Percentiles rank a stretch among this genome's conserved stretches.
Evolutionary conservation across 2,329 filamentous ascomycete species (phyloP).

Genomic region (Fusarium haematococcum): DNA sequence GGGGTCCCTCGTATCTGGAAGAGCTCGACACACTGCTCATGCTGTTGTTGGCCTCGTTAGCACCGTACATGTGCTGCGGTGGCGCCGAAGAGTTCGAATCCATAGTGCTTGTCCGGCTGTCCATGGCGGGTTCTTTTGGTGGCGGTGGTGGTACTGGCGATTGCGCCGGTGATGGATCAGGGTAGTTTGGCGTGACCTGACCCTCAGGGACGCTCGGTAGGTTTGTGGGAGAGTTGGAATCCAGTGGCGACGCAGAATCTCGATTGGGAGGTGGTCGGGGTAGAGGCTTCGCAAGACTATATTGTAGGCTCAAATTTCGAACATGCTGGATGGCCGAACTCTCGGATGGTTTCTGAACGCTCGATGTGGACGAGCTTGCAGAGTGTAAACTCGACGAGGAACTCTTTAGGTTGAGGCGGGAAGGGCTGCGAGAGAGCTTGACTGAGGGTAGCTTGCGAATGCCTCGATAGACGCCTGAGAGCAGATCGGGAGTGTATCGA

Average conservation of each 20-base stretch:
- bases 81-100: conserved; percentile 55
- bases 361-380: conserved; percentile 32
- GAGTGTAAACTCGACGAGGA: conserved; percentile 34
- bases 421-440: conserved; percentile 58
- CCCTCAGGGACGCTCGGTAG: conserved; percentile 49
- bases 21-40: conserved; percentile 60
- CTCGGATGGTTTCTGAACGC: conserved; percentile 30
- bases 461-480: conserved; percentile 65
- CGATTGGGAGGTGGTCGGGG: conserved; percentile 61
- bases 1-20: conserved; percentile 57
- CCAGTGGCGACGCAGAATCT: conserved; percentile 45
- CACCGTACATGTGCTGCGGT: conserved; percentile 53
- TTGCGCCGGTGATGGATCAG: conserved; percentile 20
- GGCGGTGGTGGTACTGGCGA: conserved; percentile 23
- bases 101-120: conserved; percentile 62
- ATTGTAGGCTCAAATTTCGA: conserved; percentile 65
- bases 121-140: conserved; percentile 54
- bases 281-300: conserved; percentile 69
- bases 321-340: conserved; percentile 59
- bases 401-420: conserved; percentile 54
- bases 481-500: conserved; percentile 57
- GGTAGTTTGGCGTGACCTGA: conserved; percentile 44
- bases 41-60: conserved; percentile 53
- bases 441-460: conserved; percentile 60
- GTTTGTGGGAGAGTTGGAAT: conserved; percentile 45